Conservation (phyloP, 345 rosid species). For the Noccaea bulbosa region DNA sequence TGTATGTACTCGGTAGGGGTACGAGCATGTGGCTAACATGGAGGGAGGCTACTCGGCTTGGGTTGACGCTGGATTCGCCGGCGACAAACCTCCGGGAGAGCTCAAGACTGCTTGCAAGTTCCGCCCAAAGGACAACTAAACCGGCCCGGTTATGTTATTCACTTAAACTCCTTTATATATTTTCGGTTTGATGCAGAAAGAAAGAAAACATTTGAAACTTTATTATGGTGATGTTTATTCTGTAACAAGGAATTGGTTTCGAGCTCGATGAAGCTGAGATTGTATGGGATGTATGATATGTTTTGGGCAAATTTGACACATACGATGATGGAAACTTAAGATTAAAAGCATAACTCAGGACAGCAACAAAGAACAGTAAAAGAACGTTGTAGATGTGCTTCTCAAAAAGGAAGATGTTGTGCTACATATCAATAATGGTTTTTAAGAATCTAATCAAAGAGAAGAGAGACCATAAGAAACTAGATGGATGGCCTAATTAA, state of each 20-base stretch:
- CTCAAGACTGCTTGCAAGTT: conserved; percentile 57
- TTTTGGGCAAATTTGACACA: background rate
- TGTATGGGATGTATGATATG: background rate
- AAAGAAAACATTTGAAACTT: background rate
- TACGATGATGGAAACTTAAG: too few species aligned
- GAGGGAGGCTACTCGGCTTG: conserved; percentile 61
- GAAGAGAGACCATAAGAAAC: conserved; percentile 35
- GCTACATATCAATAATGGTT: conserved; percentile 36
- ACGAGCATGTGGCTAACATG: conserved; percentile 50
- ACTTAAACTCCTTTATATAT: background rate
- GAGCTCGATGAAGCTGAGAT: background rate
- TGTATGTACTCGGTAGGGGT: conserved; percentile 41
- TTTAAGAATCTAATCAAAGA: conserved; percentile 29
- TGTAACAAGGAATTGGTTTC: background rate
- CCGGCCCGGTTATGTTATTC: background rate
- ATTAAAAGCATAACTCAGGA: background rate
- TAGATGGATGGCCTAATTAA: conserved; percentile 36
- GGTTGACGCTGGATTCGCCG: conserved; percentile 53
- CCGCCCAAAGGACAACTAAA: conserved; percentile 38
- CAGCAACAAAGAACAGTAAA: background rate
- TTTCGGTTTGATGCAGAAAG: background rate
- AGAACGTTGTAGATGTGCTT: background rate
- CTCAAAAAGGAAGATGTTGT: background rate
- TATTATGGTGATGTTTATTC: background rate
- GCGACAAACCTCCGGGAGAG: conserved; percentile 49